A percentile compares a stretch with the other conserved stretches of the same genome.
Conservation (phyloP, 352 stramenopile species). For the Phytophthora tentaculata region DNA sequence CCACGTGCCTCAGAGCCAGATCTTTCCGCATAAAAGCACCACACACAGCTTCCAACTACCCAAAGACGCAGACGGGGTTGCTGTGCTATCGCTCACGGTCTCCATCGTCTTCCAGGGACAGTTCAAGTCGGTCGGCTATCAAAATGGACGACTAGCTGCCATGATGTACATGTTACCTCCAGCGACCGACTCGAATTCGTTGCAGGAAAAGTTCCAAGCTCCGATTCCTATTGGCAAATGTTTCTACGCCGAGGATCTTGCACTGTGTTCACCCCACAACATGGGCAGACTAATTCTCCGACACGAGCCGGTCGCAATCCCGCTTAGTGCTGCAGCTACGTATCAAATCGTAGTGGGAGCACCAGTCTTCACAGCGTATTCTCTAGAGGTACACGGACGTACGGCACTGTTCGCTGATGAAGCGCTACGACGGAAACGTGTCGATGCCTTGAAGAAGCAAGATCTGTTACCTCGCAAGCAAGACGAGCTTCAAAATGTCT, state of each 20-base stretch:
- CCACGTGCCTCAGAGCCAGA: slow-evolving; percentile 49
- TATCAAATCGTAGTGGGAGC: slow-evolving; percentile 83
- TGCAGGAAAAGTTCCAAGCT: slow-evolving; percentile 22
- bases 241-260: slow-evolving; percentile 54
- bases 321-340: slow-evolving; percentile 49
- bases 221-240: slow-evolving; percentile 66
- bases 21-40: slow-evolving; percentile 64
- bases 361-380: slow-evolving; percentile 74
- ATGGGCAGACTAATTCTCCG: slow-evolving; percentile 71
- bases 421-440: slow-evolving; percentile 52
- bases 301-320: slow-evolving; percentile 63
- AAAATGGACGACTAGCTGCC: slow-evolving; percentile 75
- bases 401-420: slow-evolving; percentile 58
- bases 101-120: slow-evolving; percentile 79
- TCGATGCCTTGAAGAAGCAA: slow-evolving; percentile 70
- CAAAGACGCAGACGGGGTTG: slow-evolving; percentile 28
- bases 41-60: slow-evolving; percentile 74
- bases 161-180: slow-evolving; percentile 76
- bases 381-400: slow-evolving; percentile 56
- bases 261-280: slow-evolving; percentile 65
- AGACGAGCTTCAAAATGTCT: slow-evolving; percentile 71
- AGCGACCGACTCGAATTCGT: slow-evolving; percentile 6
- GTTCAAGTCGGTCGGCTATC: slow-evolving; percentile 73
- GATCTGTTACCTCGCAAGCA: slow-evolving; percentile 61
- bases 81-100: slow-evolving; percentile 57